Conservation (phyloP, 768 basidiomycete species). For the Gyrodon lividus region DNA sequence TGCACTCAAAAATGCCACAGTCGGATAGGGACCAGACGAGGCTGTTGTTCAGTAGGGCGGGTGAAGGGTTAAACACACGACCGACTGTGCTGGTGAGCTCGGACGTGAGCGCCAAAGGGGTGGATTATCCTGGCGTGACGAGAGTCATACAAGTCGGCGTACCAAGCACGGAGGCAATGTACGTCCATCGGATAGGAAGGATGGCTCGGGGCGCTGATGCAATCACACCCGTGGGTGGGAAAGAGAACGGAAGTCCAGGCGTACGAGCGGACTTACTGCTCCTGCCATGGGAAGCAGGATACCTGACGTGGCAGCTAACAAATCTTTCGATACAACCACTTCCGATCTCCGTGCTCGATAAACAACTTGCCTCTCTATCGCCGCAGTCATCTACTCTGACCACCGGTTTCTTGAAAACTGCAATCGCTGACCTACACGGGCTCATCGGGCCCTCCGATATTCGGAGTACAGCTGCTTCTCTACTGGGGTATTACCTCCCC, state of each 20-base stretch:
- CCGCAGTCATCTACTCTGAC: slow-evolving; percentile 8
- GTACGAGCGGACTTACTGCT: slow-evolving; percentile 73
- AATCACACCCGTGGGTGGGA: slow-evolving; percentile 32
- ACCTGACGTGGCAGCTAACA: slow-evolving; percentile 58
- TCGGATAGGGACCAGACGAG: slow-evolving; percentile 27
- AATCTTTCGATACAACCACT: slow-evolving; percentile 70
- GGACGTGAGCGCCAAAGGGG: slow-evolving; percentile 85
- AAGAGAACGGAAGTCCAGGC: slow-evolving; percentile 11
- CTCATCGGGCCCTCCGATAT: slow-evolving; percentile 51
- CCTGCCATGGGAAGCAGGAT: slow-evolving; percentile 75
- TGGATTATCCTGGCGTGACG: slow-evolving; percentile 87
- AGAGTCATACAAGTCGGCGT: slow-evolving; percentile 91
- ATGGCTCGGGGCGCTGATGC: slow-evolving; percentile 69
- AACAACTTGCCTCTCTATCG: slow-evolving; percentile 12
- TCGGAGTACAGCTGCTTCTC: slow-evolving; percentile 59
- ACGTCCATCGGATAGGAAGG: slow-evolving; percentile 84
- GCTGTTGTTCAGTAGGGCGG: slow-evolving; percentile 9
- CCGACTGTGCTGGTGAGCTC: slow-evolving; percentile 76
- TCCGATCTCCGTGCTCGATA: slow-evolving; percentile 24
- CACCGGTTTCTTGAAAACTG: slow-evolving; percentile 26
- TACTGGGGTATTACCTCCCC: slow-evolving; percentile 71
- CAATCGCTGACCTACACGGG: slow-evolving; percentile 30
- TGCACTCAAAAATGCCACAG: slow-evolving; percentile 67
- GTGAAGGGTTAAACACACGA: slow-evolving; percentile 24
- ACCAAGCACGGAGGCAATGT: slow-evolving; percentile 66